Evolutionary conservation across 2,329 filamentous ascomycete species (phyloP), one percentile per base, ranked within the genome.

Genomic region (Xylaria multiplex): DNA sequence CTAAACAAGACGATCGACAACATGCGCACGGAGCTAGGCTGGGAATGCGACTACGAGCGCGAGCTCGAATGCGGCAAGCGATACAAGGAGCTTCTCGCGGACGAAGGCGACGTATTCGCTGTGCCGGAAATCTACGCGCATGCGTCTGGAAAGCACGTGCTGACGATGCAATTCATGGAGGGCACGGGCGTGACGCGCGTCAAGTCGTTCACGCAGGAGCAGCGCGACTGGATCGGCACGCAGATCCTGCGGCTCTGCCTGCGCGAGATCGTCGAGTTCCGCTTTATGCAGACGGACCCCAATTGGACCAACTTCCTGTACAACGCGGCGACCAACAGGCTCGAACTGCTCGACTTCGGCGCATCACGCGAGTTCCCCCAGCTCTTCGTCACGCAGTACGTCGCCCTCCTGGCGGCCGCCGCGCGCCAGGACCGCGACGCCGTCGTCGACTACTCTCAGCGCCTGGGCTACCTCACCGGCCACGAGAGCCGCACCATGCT

Each of bases 231-330:
- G 93, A 97, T 99, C 74, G 96, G 96, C 59, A 96, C 93, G 0
- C 92, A 98, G 74, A 92, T 98, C 70, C 86, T 98, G 59, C 91
- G 93, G 3, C 89, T 99, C 11, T 98, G 93, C 77, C 86, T 98
- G 45, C 90, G 94, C 65, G 96, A 98, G 81, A 95, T 98, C 72
- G 90, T 90, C 70, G 93, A 97, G 79, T 98, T 97, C 86, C 90
- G 86, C 67, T 98, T 97, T 82, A 99, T 99, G 96, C 96, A 99
- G 81, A 99, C 96, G 5, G 96, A 99, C 77, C 96, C 96, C 46
- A 99, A 99, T 83, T 99, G 96, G 96, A 98, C 95, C 40, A 99
- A 99, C 80, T 99, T 99, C 79, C 85, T 98, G 22, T 99, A 93
- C 84, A 96, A 98, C 73, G 82, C 88, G 1, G 73, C 82, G 22